Base-by-base conservation (phyloP, 768 basidiomycete species). In the Brasilioporus rufonigricans region DNA sequence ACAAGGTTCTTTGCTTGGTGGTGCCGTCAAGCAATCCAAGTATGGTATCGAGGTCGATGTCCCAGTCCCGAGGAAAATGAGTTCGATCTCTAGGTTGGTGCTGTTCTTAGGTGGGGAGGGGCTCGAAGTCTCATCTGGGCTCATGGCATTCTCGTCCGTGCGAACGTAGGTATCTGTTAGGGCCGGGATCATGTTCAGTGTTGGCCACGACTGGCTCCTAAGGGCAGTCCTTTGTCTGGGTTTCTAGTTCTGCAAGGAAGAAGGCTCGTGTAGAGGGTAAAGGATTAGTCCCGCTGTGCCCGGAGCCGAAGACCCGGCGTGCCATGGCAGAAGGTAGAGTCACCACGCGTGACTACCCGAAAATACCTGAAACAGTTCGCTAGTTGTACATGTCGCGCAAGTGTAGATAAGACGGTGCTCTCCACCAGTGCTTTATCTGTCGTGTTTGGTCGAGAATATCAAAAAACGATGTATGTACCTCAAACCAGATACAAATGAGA, bases 21-120 rank as follows among this genome's bases (percentile, higher is more conserved):
- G 81, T 35, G 81, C 79, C 1, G 93, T 95, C 55, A 97, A 73
- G 70, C 93, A 97, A 58, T 78, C 78, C 47, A 86, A 66, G 45
- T 81, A 74, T 16, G 91, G 91, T 14, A 93, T 57, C 57, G 84
- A 83, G 27, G 83, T 82, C 10, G 91, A 92, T 27, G 86, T 87
- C 48, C 90, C 91, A 35, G 90, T 93, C 49, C 91, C 91, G 29
- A 92, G 81, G 67, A 93, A 89, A 53, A 93, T 84, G 60, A 91
- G 72, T 66, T 93, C 89, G 50, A 78, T 70, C 24, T 59, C 56
- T 31, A 23, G 29, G n/a, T 43, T 32, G 27, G 24, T 9, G 44
- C 27, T 14, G n/a, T 44, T 39, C 57, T 38, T 23, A 1, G 13
- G 49, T 5, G 41, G 36, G 19, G 18, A 14, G 16, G 31, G 47